phyloP scores from a whole-genome alignment of 306 rosid genomes.

The Cyamopsis tetragonoloba region DNA sequence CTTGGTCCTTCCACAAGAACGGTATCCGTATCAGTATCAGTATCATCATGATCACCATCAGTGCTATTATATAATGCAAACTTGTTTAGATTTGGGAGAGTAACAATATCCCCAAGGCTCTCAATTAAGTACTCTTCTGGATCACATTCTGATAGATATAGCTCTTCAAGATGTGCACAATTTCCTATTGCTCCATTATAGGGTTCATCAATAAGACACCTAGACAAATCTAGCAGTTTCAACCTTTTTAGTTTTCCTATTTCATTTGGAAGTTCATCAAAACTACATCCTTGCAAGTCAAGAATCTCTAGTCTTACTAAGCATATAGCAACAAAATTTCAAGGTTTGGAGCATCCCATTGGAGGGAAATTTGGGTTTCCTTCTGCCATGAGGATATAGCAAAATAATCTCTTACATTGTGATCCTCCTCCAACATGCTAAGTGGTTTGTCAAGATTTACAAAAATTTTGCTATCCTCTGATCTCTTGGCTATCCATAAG shows the following conservation, averaged over 20 bases:
- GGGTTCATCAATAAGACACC: background rate
- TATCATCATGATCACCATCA: too few species aligned
- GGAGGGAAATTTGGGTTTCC: background rate
- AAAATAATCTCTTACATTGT: background rate
- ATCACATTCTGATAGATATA: background rate
- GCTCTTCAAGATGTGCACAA: conserved; percentile 20
- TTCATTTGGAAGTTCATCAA: background rate
- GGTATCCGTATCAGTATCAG: too few species aligned
- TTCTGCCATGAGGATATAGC: background rate
- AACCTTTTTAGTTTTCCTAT: background rate
- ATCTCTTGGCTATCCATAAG: background rate
- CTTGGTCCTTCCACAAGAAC: too few species aligned
- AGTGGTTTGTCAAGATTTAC: background rate
- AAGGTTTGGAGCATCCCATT: conserved; percentile 2
- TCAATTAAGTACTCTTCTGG: background rate
- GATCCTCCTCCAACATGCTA: background rate
- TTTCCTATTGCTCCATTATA: background rate
- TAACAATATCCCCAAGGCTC: background rate
- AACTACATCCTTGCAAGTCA: background rate
- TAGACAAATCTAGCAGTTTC: conserved; percentile 4
- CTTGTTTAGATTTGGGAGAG: background rate
- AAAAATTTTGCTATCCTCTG: background rate
- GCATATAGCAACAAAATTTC: background rate
- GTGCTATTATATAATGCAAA: too few species aligned
- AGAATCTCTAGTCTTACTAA: background rate